Evolutionary conservation across 1,284 basidiomycete genomes (phyloP), one percentile per base, ranked within the genome.

Genomic region (Papiliotrema flavescens): DNA sequence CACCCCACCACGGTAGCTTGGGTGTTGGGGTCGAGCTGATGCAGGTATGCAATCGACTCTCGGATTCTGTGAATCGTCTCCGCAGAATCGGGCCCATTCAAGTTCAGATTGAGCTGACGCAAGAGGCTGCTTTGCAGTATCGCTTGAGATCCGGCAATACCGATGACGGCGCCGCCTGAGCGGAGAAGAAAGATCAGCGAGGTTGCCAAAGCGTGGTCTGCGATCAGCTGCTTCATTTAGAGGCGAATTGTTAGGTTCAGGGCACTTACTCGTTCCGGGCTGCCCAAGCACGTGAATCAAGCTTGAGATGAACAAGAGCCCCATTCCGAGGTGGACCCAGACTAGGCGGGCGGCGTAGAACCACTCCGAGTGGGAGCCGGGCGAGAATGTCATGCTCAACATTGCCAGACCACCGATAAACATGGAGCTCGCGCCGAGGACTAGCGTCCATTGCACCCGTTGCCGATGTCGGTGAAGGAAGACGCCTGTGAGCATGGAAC

Each of bases 281-380:
- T 46, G 49, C 28, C 46, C 47, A n/a, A 63, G 37, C n/a, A 63
- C 50, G 22, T 63, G 56, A 24, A 63, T 37, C 42, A 63, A 54
- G 28, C 59, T 63, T 24, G 62, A 63, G 8, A 61, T 59, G 45
- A 63, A 63, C 35, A 61, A 37, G 19, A 63, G 54, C 22, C 62
- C 62, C 62, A 63, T 63, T 4, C 62, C 62, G 6, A 55, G 40
- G 55, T 63, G 62, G 0, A 63, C 57, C 62, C 62, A 59, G 15
- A 63, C 46, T 3, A 63, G 36, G 43, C 53, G 52, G 11, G 44
- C 13, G 36, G 53, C 47, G 47, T 59, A 63, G 43, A 45, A 59
- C 43, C 47, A 44, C 44, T 63, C 62, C 1, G 46, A 34, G 39
- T 44, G 5, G 14, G 36, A 42, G 55, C 56, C n/a, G 7, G 54